Evolutionary conservation across 1,284 basidiomycete species (phyloP).

Genomic region (Hymenochaete sp.): DNA sequence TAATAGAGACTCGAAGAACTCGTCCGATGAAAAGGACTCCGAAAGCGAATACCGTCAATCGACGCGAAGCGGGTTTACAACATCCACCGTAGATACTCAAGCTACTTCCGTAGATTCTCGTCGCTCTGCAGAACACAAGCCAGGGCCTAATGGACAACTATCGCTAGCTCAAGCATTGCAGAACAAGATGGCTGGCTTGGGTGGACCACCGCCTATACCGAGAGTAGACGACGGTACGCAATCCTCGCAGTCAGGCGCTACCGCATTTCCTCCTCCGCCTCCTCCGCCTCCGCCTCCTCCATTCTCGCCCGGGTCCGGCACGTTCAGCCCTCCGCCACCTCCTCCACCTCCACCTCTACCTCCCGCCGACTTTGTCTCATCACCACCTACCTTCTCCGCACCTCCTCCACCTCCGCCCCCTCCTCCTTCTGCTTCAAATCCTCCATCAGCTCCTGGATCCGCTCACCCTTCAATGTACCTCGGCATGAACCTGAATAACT

Average conservation of each 20-base stretch:
- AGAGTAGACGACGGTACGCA: neutral
- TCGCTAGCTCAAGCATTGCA: constrained; percentile 14
- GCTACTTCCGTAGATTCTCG: constrained; percentile 50
- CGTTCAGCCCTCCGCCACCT: constrained; percentile 18
- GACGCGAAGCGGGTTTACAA: constrained; percentile 39
- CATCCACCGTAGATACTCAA: constrained; percentile 40
- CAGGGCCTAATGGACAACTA: constrained; percentile 33
- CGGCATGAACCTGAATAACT: constrained; percentile 45
- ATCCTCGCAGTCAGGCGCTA: no score
- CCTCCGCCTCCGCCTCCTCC: constrained; percentile 26
- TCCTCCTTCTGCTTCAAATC: constrained; percentile 33
- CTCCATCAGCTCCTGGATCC: constrained; percentile 43
- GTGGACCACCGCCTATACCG: neutral
- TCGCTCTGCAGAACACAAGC: constrained; percentile 28
- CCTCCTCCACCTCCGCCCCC: constrained; percentile 34
- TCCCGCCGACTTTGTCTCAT: constrained; percentile 20
- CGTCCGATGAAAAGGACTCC: constrained; percentile 38
- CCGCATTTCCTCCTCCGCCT: constrained; percentile 21
- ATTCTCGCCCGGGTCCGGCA: constrained; percentile 27
- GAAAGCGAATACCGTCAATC: constrained; percentile 51
- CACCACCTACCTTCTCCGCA: constrained; percentile 24
- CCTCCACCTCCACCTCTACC: constrained; percentile 24
- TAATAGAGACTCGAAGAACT: constrained; percentile 26
- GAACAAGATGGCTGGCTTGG: constrained; percentile 14
- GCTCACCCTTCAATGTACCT: constrained; percentile 52